Evolutionary conservation across 176 grass and related monocot genomes (phyloP), one percentile per base, ranked within the genome.

Genomic region (Musa acuminata): DNA sequence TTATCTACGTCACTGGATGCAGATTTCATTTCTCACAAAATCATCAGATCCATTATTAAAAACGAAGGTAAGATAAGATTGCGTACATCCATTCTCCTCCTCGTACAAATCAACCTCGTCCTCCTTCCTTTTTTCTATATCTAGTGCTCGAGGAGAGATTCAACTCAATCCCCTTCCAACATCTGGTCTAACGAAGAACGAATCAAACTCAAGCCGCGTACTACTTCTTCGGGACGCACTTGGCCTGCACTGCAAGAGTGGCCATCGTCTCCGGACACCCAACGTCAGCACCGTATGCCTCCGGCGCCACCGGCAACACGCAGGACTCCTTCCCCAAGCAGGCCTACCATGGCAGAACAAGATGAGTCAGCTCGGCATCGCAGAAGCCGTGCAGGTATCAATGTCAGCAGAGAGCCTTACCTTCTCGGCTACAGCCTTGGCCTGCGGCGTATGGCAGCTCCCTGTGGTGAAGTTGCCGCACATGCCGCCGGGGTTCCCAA

Each of bases 391-490:
- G 35, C 35, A 1, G 7, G 9, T 19, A 12, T 17, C 62, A 22
- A 22, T 22, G 0, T 4, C 2, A 51, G 17, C 27, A 23, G 27
- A 14, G 8, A 53, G 26, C 13, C 24, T 11, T 82, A 93, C 93
- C 90, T 93, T 88, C 53, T 82, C 82, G n/a, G 91, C 80, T 16
- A 93, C 7, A 1, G 54, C 69, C 66, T 82, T 80, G 19, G 84
- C 80, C 16, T 76, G 22, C 2, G 86, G 85, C 74, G 88, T 75
- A 75, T 91, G 87, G 72, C 94, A 98, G 55, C 49, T 84, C 13
- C 94, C 94, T 0, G 12, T 23, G 0, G 85, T 91, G 82, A 93
- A 91, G 81, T 89, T 91, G 64, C 86, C 94, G 27, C 94, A 98
- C 11, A 53, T 13, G 13, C 94, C 94, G 8, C 24, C 64, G 1